These are phyloP conservation scores for Claviceps sp. DNA, from an alignment of 2,329 filamentous ascomycete species.

Conservation along the genomic window DNA sequence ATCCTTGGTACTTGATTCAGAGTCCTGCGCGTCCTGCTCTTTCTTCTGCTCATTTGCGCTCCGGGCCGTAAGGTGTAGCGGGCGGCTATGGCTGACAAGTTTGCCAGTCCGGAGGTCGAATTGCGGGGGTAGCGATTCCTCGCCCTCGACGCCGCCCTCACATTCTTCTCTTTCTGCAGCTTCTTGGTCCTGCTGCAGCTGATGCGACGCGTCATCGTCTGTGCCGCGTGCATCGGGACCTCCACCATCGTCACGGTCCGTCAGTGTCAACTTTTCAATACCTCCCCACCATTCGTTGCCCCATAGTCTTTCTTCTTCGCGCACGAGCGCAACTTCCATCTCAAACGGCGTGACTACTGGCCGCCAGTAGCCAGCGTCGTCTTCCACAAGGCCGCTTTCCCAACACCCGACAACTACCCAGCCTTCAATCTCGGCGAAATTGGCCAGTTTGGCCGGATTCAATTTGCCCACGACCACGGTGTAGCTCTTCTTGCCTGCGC, in stretches of 20 bases:
- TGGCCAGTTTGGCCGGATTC: conserved; percentile 89
- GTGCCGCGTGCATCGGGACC: not conserved
- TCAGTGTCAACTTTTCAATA: conserved; percentile 54
- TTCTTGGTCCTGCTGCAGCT: not conserved
- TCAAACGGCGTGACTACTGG: conserved; percentile 95
- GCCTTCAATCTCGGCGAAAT: conserved; percentile 87
- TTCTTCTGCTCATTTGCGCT: conserved; percentile 6
- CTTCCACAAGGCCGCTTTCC: conserved; percentile 88
- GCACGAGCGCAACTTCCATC: conserved; percentile 61
- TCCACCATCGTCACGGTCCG: not conserved
- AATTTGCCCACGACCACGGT: conserved; percentile 94
- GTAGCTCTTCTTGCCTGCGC: conserved; percentile 86
- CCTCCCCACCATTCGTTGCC: conserved; percentile 80
- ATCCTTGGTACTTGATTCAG: not conserved
- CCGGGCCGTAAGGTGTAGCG: conserved; percentile 43
- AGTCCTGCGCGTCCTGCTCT: not conserved
- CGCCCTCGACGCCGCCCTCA: conserved; percentile 36
- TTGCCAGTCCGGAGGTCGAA: conserved; percentile 84
- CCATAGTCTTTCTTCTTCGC: conserved; percentile 69
- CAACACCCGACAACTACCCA: conserved; percentile 98
- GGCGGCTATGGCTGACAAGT: conserved; percentile 66
- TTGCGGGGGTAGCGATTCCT: conserved; percentile 71
- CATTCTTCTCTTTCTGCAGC: conserved; percentile 3
- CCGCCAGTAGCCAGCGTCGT: conserved; percentile 67
- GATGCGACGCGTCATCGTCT: not conserved